phyloP scores from a whole-genome alignment of 1,284 basidiomycete species.

The Moesziomyces antarcticus region DNA sequence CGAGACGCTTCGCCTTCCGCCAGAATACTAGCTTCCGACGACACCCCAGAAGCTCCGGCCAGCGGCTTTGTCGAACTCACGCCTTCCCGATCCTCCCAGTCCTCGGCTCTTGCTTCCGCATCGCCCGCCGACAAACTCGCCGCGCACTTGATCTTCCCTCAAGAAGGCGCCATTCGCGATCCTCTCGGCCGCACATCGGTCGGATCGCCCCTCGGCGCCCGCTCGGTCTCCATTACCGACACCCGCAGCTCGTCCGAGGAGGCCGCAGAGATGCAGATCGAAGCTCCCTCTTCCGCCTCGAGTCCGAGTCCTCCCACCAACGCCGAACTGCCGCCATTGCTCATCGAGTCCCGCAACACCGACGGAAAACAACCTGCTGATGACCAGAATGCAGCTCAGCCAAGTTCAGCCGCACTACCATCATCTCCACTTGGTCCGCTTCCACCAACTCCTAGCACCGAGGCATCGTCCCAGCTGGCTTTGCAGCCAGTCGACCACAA shows the following conservation, averaged over 20 bases:
- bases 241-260: constrained; percentile 30
- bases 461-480: too few relatives aligned
- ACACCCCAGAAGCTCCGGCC: neutral
- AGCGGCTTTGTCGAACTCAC: constrained; percentile 31
- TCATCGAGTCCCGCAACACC: neutral
- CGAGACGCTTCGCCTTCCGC: neutral
- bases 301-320: neutral
- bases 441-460: too few relatives aligned
- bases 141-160: constrained; percentile 2
- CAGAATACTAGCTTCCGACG: neutral
- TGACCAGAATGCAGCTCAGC: neutral
- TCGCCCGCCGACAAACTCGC: neutral
- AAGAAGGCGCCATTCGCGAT: constrained; percentile 40
- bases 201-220: constrained; percentile 1
- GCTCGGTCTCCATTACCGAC: constrained; percentile 3
- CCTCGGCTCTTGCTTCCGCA: neutral
- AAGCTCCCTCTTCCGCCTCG: constrained; percentile 13
- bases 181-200: constrained; percentile 16
- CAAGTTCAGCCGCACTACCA: neutral
- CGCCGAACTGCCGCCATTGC: neutral
- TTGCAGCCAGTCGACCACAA: neutral
- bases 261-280: constrained; percentile 19
- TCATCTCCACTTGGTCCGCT: neutral
- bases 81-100: neutral
- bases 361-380: neutral